Evolutionary conservation across 352 stramenopile species (phyloP).

Genomic region (Blastocystis sp.): DNA sequence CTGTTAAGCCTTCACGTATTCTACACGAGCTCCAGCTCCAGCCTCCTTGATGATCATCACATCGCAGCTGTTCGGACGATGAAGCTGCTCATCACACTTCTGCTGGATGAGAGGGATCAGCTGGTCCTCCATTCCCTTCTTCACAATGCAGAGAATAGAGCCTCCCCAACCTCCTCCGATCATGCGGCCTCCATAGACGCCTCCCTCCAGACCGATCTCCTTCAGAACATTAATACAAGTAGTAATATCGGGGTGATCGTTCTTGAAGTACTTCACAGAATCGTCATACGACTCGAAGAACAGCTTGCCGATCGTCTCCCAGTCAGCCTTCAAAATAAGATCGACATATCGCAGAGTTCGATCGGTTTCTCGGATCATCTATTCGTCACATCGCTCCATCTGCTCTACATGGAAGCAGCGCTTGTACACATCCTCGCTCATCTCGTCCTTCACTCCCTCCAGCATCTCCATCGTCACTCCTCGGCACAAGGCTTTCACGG

Average conservation of each 20-base stretch:
- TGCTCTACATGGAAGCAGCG: neutral
- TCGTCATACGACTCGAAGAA: constrained; percentile 52
- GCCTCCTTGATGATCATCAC: constrained; percentile 23
- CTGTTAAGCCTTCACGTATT: neutral
- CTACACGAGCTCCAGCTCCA: neutral
- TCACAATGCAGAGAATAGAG: constrained; percentile 18
- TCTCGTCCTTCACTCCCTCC: neutral
- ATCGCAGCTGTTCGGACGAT: constrained; percentile 12
- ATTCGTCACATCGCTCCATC: neutral
- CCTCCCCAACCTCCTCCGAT: constrained; percentile 30
- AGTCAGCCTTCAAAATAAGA: neutral
- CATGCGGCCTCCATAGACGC: constrained; percentile 25
- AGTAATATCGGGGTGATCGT: constrained; percentile 26
- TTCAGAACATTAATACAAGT: constrained; percentile 26
- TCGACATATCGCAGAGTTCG: constrained; percentile 29
- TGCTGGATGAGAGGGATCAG: constrained; percentile 41
- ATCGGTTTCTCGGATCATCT: constrained; percentile 46
- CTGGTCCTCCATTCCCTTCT: constrained; percentile 24
- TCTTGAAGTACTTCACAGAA: constrained; percentile 13
- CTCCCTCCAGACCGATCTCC: neutral
- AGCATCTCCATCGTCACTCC: constrained; percentile 28
- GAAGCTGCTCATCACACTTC: constrained; percentile 22
- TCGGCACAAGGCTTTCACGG: neutral
- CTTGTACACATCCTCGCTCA: constrained; percentile 4
- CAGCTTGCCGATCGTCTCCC: constrained; percentile 10